Percentiles rank a stretch among this genome's conserved stretches.
Evolutionary conservation across 805 yeast genomes (phyloP).

Genomic region (Candida cerambycidarum): DNA sequence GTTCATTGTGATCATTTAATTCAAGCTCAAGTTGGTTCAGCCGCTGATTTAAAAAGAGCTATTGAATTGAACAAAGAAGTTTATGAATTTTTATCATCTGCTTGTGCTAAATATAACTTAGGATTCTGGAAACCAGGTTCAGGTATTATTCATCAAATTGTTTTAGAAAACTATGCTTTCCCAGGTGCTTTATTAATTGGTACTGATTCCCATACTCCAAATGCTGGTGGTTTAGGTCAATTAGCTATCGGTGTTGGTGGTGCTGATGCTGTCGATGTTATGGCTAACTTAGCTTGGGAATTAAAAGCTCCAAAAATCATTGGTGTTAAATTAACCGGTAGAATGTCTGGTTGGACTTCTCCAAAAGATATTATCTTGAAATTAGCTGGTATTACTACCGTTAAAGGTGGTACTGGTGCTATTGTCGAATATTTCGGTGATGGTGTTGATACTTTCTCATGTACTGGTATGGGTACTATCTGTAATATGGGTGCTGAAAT

Average conservation of each 20-base stretch:
- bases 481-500: constrained; percentile 99
- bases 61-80: constrained; percentile 91
- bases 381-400: constrained; percentile 92
- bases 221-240: constrained; percentile 98
- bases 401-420: constrained; percentile 97
- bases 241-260: constrained; percentile 99
- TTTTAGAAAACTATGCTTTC: constrained; percentile 92
- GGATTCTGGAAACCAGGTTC: constrained; percentile 99
- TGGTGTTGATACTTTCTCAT: constrained; percentile 88
- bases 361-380: constrained; percentile 94
- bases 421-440: constrained; percentile 96
- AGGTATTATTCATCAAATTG: constrained; percentile 97
- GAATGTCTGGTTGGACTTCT: constrained; percentile 91
- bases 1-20: constrained; percentile 98
- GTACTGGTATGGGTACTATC: constrained; percentile 99
- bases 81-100: constrained; percentile 83
- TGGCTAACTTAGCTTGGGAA: constrained; percentile 96
- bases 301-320: constrained; percentile 93
- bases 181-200: constrained; percentile 97
- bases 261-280: constrained; percentile 97
- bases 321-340: constrained; percentile 94
- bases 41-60: constrained; percentile 80
- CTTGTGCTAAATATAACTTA: constrained; percentile 93
- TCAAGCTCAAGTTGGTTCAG: constrained; percentile 93
- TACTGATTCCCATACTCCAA: constrained; percentile 97